Conservation (phyloP, 2,329 filamentous ascomycete genomes). For the Fusarium acutatum region DNA sequence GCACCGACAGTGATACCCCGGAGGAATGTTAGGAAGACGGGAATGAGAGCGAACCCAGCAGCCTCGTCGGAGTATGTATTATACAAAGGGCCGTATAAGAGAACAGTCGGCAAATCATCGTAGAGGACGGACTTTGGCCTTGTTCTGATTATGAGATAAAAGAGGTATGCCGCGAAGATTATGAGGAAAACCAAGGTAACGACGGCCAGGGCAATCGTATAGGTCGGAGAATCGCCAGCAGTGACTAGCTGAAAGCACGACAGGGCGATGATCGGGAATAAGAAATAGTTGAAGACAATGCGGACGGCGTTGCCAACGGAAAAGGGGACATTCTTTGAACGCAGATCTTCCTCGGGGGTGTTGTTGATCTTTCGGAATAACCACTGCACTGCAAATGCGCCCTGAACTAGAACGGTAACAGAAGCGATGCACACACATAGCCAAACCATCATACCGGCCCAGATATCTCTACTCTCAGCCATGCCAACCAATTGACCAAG, state of each 20-base stretch:
- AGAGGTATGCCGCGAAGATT: constrained; percentile 78
- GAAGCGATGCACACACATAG: constrained; percentile 78
- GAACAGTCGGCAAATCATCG: constrained; percentile 88
- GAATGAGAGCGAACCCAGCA: constrained; percentile 87
- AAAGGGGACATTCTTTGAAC: constrained; percentile 92
- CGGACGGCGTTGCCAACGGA: constrained; percentile 81
- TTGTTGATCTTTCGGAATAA: constrained; percentile 74
- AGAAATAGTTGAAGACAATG: constrained; percentile 90
- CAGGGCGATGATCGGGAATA: constrained; percentile 85
- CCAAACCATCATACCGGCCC: constrained; percentile 95
- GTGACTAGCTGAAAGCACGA: constrained; percentile 93
- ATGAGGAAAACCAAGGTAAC: constrained; percentile 78
- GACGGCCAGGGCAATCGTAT: constrained; percentile 77
- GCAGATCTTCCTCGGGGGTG: constrained; percentile 84
- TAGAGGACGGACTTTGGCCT: constrained; percentile 88
- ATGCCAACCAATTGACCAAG: constrained; percentile 87
- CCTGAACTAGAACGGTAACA: constrained; percentile 75
- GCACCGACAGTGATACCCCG: constrained; percentile 92
- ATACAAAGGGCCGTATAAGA: constrained; percentile 92
- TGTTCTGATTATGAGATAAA: constrained; percentile 81
- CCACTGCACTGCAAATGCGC: constrained; percentile 82
- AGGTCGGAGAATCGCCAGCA: constrained; percentile 71
- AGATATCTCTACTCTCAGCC: constrained; percentile 78
- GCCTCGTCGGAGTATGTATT: constrained; percentile 97
- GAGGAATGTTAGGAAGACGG: constrained; percentile 83